Evolutionary conservation across 169 alveolate species (phyloP).

Genomic region (Eimeria maxima): DNA sequence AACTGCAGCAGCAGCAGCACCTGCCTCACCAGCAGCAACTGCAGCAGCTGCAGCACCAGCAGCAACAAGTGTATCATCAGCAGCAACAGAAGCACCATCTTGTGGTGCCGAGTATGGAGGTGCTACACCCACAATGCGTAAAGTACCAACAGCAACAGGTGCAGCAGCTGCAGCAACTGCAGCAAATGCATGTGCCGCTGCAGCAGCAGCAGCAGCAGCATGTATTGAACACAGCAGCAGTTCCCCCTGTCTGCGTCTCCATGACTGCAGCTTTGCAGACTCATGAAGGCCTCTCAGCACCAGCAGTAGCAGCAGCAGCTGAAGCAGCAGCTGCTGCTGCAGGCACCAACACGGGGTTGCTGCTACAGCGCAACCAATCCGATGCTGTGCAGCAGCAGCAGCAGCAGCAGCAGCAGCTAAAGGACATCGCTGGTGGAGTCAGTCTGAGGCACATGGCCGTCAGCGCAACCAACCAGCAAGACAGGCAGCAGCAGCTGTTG

Average conservation of each 20-base stretch:
- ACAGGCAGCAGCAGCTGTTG: no score
- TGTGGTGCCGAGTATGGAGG: no score
- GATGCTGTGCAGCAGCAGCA: not conserved
- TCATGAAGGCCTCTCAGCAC: not conserved
- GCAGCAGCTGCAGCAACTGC: not conserved
- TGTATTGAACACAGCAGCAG: no score
- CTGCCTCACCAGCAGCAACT: no score
- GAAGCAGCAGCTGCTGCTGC: constrained; percentile 41
- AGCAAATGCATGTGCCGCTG: not conserved
- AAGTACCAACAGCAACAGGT: not conserved
- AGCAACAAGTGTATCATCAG: not conserved
- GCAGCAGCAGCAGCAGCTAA: constrained; percentile 26
- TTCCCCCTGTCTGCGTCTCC: not conserved
- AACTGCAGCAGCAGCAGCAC: not conserved
- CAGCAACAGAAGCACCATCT: not conserved
- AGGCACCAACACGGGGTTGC: not conserved
- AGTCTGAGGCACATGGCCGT: not conserved
- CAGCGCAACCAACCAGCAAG: not conserved
- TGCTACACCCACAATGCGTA: no score
- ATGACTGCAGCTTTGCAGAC: not conserved
- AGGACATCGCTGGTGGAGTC: not conserved
- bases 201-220: not conserved
- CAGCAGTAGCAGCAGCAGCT: constrained; percentile 1
- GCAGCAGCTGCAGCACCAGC: not conserved
- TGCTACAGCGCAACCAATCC: not conserved